Evolutionary conservation across 805 yeast species (phyloP).

Genomic region (Candida xyloterini): DNA sequence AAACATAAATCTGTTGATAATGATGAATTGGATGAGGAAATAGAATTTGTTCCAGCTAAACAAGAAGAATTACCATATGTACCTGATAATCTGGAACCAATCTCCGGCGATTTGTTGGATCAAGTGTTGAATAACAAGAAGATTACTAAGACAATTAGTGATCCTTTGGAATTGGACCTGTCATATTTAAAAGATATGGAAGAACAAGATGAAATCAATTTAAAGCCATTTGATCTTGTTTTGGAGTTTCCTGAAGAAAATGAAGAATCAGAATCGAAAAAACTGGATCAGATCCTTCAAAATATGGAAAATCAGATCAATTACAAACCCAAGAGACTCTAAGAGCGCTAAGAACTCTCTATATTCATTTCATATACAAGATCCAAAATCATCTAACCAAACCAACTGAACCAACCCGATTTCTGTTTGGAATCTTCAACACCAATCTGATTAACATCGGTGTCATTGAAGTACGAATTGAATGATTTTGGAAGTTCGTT

Average conservation of each 20-base stretch:
- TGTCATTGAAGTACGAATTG: conserved; percentile 27
- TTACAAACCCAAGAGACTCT: conserved; percentile 24
- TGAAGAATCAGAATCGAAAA: conserved; percentile 20
- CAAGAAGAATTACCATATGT: conserved; percentile 39
- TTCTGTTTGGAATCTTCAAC: conserved; percentile 27
- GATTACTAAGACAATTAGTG: conserved; percentile 11
- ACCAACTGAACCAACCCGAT: conserved; percentile 29
- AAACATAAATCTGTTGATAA: conserved; percentile 10
- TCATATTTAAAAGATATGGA: conserved; percentile 12
- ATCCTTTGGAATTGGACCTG: conserved; percentile 27
- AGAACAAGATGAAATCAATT: conserved; percentile 1
- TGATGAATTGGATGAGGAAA: conserved; percentile 31
- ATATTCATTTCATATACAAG: conserved; percentile 5
- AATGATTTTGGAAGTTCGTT: conserved; percentile 27
- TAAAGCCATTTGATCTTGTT: conserved; percentile 8
- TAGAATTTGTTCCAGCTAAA: conserved; percentile 47
- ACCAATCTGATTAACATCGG: conserved; percentile 25
- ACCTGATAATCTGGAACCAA: conserved; percentile 45
- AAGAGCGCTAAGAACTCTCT: conserved; percentile 4
- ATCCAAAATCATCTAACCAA: conserved; percentile 3
- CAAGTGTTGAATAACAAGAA: conserved; percentile 23
- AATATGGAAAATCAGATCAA: conserved; percentile 20
- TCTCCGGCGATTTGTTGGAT: conserved; percentile 31
- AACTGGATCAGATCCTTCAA: conserved; percentile 20
- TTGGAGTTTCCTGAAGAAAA: conserved; percentile 27